These are phyloP conservation scores for Leucosporidium yakuticum DNA, from an alignment of 768 basidiomycete genomes.

Conservation along the genomic window DNA sequence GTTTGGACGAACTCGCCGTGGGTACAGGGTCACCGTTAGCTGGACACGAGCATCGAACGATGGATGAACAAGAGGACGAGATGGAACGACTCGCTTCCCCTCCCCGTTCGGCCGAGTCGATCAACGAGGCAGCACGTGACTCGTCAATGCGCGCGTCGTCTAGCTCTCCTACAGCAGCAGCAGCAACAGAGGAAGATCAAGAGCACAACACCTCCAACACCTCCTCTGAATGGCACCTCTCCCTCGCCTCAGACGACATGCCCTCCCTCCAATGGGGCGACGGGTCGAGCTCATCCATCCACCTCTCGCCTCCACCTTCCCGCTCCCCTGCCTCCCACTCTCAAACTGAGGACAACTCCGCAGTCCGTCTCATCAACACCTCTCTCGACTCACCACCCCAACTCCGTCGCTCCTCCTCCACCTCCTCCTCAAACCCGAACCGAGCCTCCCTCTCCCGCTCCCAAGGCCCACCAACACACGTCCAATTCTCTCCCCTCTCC, in stretches of 20 bases:
- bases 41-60: neutral
- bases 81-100: conserved; percentile 24
- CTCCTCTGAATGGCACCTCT: conserved; percentile 24
- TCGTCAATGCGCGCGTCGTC: neutral
- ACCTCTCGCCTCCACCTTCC: neutral
- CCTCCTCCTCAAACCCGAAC: conserved; percentile 5
- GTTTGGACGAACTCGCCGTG: neutral
- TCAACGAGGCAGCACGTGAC: neutral
- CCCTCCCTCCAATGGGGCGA: neutral
- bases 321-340: neutral
- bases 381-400: conserved; percentile 24
- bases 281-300: neutral
- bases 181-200: too few relatives aligned
- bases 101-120: neutral
- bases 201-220: neutral
- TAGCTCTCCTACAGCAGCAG: neutral
- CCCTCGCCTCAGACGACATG: conserved; percentile 17
- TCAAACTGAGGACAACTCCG: neutral
- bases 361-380: conserved; percentile 16
- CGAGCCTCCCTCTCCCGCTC: conserved; percentile 11
- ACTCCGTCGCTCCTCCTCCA: neutral
- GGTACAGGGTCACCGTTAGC: neutral
- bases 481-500: conserved; percentile 32
- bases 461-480: neutral
- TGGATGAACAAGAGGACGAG: neutral